Evolutionary conservation across 169 alveolate genomes (phyloP).

Genomic region (Amoebophrya sp.): DNA sequence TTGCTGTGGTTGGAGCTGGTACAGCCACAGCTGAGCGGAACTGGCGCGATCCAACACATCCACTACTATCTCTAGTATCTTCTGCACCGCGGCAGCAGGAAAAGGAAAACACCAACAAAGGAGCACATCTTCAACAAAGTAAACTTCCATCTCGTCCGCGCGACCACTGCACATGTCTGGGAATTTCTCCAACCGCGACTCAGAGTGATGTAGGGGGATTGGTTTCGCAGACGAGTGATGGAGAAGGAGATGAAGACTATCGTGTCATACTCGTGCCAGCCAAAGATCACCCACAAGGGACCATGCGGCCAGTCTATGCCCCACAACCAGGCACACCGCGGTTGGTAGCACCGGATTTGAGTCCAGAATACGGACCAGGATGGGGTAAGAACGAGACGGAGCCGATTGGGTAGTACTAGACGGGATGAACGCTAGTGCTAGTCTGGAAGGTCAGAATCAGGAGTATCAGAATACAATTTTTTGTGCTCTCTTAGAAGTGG

Average conservation of each 20-base stretch:
- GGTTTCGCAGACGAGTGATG: neutral
- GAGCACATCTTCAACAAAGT: neutral
- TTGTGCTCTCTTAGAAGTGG: neutral
- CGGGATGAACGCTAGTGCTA: neutral
- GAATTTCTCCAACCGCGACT: neutral
- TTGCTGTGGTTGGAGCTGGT: too few species aligned
- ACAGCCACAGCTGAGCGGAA: too few species aligned
- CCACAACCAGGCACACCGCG: neutral
- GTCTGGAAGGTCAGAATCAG: neutral
- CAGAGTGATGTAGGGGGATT: neutral
- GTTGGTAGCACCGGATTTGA: neutral
- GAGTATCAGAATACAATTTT: neutral
- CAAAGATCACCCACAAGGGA: neutral
- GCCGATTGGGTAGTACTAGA: neutral
- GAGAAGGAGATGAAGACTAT: neutral
- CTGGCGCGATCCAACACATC: too few species aligned
- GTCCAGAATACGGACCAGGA: neutral
- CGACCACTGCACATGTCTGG: conserved; percentile 9
- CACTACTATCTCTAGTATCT: too few species aligned
- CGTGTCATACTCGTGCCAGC: conserved; percentile 1
- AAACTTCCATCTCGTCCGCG: neutral
- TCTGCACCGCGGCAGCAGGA: too few species aligned
- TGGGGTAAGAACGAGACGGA: neutral
- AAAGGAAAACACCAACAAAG: neutral
- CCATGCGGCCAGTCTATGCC: neutral